Conservation (phyloP, 2,329 filamentous ascomycete genomes). For the Grosmannia penicillata region DNA sequence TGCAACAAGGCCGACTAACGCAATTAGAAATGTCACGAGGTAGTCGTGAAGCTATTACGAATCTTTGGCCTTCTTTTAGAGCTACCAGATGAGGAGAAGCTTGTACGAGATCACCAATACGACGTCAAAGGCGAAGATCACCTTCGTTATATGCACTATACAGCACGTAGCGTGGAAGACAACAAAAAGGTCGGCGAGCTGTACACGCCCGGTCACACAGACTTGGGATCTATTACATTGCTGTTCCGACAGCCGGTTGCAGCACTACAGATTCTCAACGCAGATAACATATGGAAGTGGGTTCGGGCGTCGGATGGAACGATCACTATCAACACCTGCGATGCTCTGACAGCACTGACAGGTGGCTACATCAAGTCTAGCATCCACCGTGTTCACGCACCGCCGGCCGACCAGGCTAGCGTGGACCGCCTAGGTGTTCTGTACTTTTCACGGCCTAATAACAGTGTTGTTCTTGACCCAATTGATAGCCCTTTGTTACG, state of each 20-base stretch:
- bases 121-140: constrained; percentile 39
- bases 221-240: constrained; percentile 35
- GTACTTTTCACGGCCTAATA: constrained; percentile 32
- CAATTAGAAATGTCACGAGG: constrained; percentile 21
- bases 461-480: constrained; percentile 21
- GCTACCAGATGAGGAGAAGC: constrained; percentile 40
- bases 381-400: constrained; percentile 19
- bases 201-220: constrained; percentile 28
- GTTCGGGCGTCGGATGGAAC: constrained; percentile 26
- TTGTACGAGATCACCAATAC: constrained; percentile 39
- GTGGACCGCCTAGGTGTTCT: constrained; percentile 33
- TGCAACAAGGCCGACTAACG: no score
- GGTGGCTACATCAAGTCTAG: constrained; percentile 24
- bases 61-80: constrained; percentile 45
- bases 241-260: constrained; percentile 40
- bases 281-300: constrained; percentile 27
- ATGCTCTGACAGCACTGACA: constrained; percentile 27
- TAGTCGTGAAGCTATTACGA: constrained; percentile 38
- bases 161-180: constrained; percentile 18
- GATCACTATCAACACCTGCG: constrained; percentile 31
- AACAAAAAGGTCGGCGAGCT: constrained; percentile 19
- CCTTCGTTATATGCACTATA: constrained; percentile 44
- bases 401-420: constrained; percentile 26
- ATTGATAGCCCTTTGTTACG: constrained; percentile 22
- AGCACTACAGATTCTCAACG: constrained; percentile 31